These are phyloP conservation scores for Ustulina deusta DNA, from an alignment of 2,329 filamentous ascomycete genomes.

Conservation along the genomic window DNA sequence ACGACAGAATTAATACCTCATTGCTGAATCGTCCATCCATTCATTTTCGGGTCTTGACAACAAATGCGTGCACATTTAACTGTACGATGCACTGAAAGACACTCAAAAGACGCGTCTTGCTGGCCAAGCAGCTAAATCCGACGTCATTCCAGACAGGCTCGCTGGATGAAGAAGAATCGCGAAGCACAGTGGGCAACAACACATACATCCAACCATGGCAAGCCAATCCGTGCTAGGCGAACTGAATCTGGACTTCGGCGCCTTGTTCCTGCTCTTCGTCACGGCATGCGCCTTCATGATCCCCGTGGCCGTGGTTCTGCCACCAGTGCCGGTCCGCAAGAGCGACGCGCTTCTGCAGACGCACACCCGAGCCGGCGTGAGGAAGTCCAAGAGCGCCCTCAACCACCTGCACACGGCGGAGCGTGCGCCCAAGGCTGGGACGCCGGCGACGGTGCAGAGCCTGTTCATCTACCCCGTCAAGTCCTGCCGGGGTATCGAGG, in stretches of 20 bases:
- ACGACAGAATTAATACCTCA: not conserved
- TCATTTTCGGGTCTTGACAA: not conserved
- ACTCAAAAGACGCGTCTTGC: slow-evolving; percentile 24
- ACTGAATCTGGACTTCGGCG: slow-evolving; percentile 45
- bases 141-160: not conserved
- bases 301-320: slow-evolving; percentile 66
- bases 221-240: slow-evolving; percentile 36
- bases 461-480: slow-evolving; percentile 87
- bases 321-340: slow-evolving; percentile 64
- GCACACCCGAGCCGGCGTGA: slow-evolving; percentile 62
- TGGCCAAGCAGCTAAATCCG: slow-evolving; percentile 24
- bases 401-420: slow-evolving; percentile 42
- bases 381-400: slow-evolving; percentile 55
- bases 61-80: not conserved
- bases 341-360: slow-evolving; percentile 68
- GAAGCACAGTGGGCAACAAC: not conserved
- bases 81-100: slow-evolving; percentile 20
- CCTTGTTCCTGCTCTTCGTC: slow-evolving; percentile 45
- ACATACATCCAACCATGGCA: slow-evolving; percentile 20
- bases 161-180: not conserved
- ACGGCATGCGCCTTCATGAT: slow-evolving; percentile 61
- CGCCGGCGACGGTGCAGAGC: slow-evolving; percentile 62
- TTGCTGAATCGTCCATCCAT: not conserved
- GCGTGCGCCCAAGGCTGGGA: slow-evolving; percentile 41
- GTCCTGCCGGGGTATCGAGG: slow-evolving; percentile 81